These are phyloP conservation scores for Ceratocystis colombiana DNA, from an alignment of 2,329 filamentous ascomycete genomes.

Conservation along the genomic window DNA sequence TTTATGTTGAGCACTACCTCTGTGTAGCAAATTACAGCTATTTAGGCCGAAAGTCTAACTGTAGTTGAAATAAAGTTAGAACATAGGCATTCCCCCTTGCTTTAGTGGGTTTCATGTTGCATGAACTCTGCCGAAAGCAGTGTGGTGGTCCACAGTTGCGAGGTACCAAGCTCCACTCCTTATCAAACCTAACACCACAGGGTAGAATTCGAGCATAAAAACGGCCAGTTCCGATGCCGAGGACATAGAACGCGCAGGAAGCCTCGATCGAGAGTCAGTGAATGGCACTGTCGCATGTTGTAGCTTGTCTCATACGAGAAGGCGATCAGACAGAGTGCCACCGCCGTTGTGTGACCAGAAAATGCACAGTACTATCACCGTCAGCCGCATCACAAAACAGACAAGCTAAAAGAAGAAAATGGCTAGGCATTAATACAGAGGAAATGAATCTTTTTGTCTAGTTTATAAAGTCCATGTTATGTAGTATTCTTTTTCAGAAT, in stretches of 20 bases:
- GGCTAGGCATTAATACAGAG: no score
- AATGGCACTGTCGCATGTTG: not conserved
- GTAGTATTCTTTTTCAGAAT: slow-evolving; percentile 30
- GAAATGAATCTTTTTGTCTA: no score
- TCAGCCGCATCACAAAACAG: no score
- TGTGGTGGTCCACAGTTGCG: not conserved
- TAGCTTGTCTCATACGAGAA: not conserved
- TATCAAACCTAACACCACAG: not conserved
- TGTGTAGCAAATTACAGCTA: not conserved
- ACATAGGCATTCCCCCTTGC: slow-evolving; percentile 10
- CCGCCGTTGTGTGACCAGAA: not conserved
- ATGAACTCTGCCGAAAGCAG: not conserved
- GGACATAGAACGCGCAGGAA: not conserved
- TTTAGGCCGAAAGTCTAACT: not conserved
- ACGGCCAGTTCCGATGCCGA: no score
- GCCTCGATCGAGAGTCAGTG: no score
- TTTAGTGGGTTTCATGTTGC: slow-evolving; percentile 4
- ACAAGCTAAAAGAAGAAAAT: no score
- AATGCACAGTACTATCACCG: no score
- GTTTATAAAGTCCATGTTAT: no score
- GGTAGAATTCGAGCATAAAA: no score
- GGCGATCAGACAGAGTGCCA: not conserved
- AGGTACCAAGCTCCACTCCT: not conserved
- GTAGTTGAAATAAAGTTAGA: slow-evolving; percentile 6
- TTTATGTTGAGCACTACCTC: not conserved